A percentile compares a stretch with the other conserved stretches of the same genome.
Conservation (phyloP, 2,329 filamentous ascomycete genomes). For the Cryphonectria nitschkei region DNA sequence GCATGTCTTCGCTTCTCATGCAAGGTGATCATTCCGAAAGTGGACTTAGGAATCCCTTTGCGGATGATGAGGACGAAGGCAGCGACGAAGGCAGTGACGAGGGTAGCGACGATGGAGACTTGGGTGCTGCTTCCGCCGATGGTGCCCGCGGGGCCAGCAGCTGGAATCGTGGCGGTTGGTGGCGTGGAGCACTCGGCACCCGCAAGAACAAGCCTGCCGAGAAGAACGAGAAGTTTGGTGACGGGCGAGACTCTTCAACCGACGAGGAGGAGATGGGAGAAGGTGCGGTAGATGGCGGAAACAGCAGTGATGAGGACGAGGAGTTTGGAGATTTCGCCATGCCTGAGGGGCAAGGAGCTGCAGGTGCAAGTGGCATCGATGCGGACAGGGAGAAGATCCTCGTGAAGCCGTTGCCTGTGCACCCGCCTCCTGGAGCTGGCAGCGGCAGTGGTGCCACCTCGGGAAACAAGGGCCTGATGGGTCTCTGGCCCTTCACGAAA, state of each 20-base stretch:
- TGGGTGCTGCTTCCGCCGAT: conserved; percentile 39
- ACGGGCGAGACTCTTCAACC: conserved; percentile 43
- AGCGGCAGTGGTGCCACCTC: conserved; percentile 34
- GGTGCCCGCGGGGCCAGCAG: conserved; percentile 34
- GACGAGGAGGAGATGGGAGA: conserved; percentile 47
- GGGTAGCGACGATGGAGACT: conserved; percentile 42
- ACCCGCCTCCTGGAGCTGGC: conserved; percentile 48
- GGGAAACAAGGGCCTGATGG: conserved; percentile 47
- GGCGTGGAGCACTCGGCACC: conserved; percentile 39
- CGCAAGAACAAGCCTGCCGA: conserved; percentile 30
- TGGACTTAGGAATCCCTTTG: conserved; percentile 55
- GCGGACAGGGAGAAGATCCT: conserved; percentile 47
- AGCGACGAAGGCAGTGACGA: conserved; percentile 58
- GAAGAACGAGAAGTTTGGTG: conserved; percentile 38
- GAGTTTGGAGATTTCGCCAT: conserved; percentile 73
- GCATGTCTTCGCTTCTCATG: conserved; percentile 22
- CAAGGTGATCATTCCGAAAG: conserved; percentile 21
- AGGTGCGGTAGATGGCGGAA: conserved; percentile 53
- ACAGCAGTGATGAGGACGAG: conserved; percentile 60
- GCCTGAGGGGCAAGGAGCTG: conserved; percentile 52
- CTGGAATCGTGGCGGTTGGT: conserved; percentile 44
- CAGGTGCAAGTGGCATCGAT: conserved; percentile 31
- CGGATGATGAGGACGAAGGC: conserved; percentile 58
- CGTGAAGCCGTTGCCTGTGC: conserved; percentile 58
- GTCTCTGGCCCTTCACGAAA: conserved; percentile 62